These are phyloP conservation scores for Sisymbrium altissimum DNA, from an alignment of 345 rosid genomes.

Conservation along the genomic window DNA sequence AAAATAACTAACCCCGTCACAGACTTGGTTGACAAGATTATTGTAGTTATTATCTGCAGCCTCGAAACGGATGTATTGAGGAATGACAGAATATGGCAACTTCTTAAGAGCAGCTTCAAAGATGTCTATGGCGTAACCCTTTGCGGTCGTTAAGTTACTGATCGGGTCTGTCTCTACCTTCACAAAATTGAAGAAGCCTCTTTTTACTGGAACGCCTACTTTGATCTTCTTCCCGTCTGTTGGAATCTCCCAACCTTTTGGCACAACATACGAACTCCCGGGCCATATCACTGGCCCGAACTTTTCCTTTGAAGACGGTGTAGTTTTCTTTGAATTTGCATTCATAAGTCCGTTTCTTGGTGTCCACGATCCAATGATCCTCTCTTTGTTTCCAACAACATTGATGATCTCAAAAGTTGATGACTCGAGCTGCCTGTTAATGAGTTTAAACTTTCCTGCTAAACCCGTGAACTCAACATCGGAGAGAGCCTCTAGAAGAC, in stretches of 20 bases:
- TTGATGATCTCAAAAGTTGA: conserved; percentile 47
- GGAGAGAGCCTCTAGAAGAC: conserved; percentile 26
- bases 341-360: neutral
- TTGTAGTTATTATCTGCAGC: conserved; percentile 26
- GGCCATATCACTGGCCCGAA: conserved; percentile 43
- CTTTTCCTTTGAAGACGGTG: neutral
- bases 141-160: neutral
- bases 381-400: conserved; percentile 27
- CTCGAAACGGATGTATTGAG: conserved; percentile 12
- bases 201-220: conserved; percentile 42
- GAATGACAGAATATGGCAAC: conserved; percentile 31
- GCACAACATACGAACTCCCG: conserved; percentile 33
- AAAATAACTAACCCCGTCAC: conserved; percentile 35
- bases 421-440: conserved; percentile 33
- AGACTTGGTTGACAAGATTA: conserved; percentile 36
- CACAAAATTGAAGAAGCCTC: conserved; percentile 33
- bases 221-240: conserved; percentile 34
- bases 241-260: conserved; percentile 41
- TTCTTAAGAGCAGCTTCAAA: conserved; percentile 27
- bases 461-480: conserved; percentile 36
- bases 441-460: conserved; percentile 39
- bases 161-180: neutral
- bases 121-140: conserved; percentile 36
- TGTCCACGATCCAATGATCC: conserved; percentile 47
- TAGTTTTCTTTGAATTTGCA: neutral